Conservation (phyloP, 805 yeast genomes). For the Candida yuanshanica region DNA sequence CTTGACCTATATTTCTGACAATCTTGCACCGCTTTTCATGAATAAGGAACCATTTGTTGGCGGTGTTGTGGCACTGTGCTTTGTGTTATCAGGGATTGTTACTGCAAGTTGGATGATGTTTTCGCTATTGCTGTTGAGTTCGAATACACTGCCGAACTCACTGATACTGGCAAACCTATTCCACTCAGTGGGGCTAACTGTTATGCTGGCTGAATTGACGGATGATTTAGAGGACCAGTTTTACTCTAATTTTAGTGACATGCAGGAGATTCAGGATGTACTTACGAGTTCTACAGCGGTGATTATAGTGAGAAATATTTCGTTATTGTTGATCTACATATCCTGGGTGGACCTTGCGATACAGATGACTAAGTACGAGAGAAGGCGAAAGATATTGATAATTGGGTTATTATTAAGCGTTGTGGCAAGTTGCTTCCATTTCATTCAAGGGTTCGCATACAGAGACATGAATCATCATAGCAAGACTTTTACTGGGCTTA, state of each 20-base stretch:
- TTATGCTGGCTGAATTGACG: slow-evolving; percentile 42
- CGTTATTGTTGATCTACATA: slow-evolving; percentile 40
- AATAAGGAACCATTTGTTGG: slow-evolving; percentile 31
- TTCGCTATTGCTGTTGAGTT: slow-evolving; percentile 47
- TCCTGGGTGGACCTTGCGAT: slow-evolving; percentile 51
- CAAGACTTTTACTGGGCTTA: slow-evolving; percentile 11
- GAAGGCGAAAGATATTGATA: slow-evolving; percentile 25
- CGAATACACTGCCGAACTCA: slow-evolving; percentile 51
- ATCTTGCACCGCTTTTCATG: slow-evolving; percentile 2
- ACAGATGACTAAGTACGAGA: slow-evolving; percentile 29
- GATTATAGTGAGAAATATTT: slow-evolving; percentile 35
- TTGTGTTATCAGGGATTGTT: slow-evolving; percentile 49
- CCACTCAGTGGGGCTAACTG: slow-evolving; percentile 49
- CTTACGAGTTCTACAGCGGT: slow-evolving; percentile 34
- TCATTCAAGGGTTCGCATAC: slow-evolving; percentile 16
- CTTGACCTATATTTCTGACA: neutral
- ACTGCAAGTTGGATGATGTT: slow-evolving; percentile 69
- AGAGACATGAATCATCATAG: slow-evolving; percentile 3
- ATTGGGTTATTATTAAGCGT: slow-evolving; percentile 29
- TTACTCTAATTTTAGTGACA: slow-evolving; percentile 46
- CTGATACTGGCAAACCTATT: slow-evolving; percentile 54
- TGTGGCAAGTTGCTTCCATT: slow-evolving; percentile 23
- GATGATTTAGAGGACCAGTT: slow-evolving; percentile 45
- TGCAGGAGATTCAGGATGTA: slow-evolving; percentile 31
- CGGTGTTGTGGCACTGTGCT: slow-evolving; percentile 39